A percentile compares a stretch with the other conserved stretches of the same genome.
phyloP scores from a whole-genome alignment of 306 rosid species.

The Begonia masoniana region DNA sequence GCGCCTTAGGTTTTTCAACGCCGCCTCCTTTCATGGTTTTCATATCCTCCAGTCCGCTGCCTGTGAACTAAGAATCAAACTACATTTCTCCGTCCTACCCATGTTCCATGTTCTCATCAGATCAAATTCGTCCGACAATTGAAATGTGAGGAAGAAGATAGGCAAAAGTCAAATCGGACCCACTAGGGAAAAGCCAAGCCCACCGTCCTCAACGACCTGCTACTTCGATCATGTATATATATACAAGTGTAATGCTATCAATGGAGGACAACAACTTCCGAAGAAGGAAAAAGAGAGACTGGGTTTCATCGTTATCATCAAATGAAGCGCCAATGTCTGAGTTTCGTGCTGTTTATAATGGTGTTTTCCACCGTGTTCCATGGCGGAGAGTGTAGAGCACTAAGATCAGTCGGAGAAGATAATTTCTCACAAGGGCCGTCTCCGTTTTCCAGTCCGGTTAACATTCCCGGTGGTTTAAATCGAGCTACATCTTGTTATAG shows the following conservation, averaged over 20 bases:
- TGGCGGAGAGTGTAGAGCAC: slow-evolving; percentile 7
- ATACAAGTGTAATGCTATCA: background rate
- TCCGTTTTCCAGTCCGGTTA: background rate
- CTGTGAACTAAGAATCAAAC: no score
- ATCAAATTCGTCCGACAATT: no score
- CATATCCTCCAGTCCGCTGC: no score
- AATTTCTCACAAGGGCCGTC: background rate
- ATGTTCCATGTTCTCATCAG: no score
- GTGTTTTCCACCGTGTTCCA: slow-evolving; percentile 1
- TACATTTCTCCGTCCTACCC: no score
- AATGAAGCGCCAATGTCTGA: slow-evolving; percentile 3
- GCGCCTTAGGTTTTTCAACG: no score
- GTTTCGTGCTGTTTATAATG: background rate
- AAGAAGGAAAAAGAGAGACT: background rate
- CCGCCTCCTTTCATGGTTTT: no score
- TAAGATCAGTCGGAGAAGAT: slow-evolving; percentile 1
- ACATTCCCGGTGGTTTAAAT: no score
- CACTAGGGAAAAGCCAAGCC: no score
- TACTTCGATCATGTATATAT: background rate
- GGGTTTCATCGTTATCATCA: background rate
- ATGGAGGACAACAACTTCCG: background rate
- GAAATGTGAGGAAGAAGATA: no score
- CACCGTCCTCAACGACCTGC: no score
- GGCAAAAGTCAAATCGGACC: no score
- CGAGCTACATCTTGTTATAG: background rate